Conservation (phyloP, 2,329 filamentous ascomycete genomes). For the Aspergillus spinulosporus region DNA sequence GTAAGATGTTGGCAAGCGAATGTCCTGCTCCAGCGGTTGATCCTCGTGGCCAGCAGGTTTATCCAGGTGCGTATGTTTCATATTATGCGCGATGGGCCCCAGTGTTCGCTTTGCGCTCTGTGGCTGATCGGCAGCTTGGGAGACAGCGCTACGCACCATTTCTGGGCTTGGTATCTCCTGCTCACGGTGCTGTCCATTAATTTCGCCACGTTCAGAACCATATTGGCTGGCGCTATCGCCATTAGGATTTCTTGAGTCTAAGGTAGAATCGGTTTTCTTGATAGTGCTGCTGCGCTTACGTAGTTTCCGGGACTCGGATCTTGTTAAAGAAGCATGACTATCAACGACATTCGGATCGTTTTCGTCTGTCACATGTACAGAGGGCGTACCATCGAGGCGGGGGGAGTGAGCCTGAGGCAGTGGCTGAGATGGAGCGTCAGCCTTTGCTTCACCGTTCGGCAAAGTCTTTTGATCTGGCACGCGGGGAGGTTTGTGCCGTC, state of each 20-base stretch:
- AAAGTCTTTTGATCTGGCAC: conserved; percentile 48
- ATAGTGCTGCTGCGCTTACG: conserved; percentile 37
- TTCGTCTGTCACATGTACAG: conserved; percentile 75
- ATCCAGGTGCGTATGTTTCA: conserved; percentile 37
- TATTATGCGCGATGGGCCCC: conserved; percentile 39
- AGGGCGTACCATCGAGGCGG: conserved; percentile 57
- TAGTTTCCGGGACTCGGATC: conserved; percentile 37
- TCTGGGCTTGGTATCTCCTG: not conserved
- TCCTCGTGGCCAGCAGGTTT: conserved; percentile 40
- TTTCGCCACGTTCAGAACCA: not conserved
- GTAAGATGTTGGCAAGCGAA: conserved; percentile 37
- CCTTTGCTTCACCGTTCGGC: conserved; percentile 29
- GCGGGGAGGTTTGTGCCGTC: conserved; percentile 55
- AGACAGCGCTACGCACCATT: not conserved
- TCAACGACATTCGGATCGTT: conserved; percentile 36
- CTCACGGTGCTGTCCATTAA: conserved; percentile 1
- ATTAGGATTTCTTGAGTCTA: conserved; percentile 24
- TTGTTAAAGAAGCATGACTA: conserved; percentile 28
- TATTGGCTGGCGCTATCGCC: conserved; percentile 17
- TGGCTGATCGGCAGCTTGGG: conserved; percentile 19
- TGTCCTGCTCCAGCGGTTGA: conserved; percentile 46
- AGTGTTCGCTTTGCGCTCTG: conserved; percentile 35
- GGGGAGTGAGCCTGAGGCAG: conserved; percentile 4
- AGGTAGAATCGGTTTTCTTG: conserved; percentile 27
- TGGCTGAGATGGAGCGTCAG: conserved; percentile 23